Base-by-base conservation (phyloP, 192 early-diverging fungal species). In the Allomyces javanicus region DNA sequence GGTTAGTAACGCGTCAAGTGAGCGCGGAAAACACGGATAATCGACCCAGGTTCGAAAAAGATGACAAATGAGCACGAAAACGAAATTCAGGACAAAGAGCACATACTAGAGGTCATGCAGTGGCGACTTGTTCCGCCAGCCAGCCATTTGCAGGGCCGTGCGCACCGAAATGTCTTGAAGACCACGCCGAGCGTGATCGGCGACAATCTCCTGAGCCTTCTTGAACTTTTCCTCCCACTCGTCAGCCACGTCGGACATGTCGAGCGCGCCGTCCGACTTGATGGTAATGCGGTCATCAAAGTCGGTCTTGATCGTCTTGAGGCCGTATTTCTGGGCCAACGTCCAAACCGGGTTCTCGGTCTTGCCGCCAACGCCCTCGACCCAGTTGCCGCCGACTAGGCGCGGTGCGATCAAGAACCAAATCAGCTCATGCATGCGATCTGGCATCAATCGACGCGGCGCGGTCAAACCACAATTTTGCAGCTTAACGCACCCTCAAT, bases 311-410 rank as follows among this genome's bases (percentile, higher is more conserved):
- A 55, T 64, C 0, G 70, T 67, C 25, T 70, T 74, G 24, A 76
- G 43, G 7, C 73, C 75, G 63, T 72, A 62, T 24, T 67, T 24
- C 9, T 64, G 5, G 21, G 75, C 73, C 26, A 76, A 63, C 25
- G 61, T 62, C 19, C 71, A 68, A n/a, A 76, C 69, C n/a, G 72
- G 75, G 65, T 76, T 76, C 21, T 68, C 45, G 19, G 68, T 73
- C 45, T 74, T 65, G 12, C 75, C 75, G 62, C 74, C 71, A 26
- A 76, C 72, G 70, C 74, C n/a, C 27, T 23, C 6, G 21, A 63
- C 22, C 58, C n/a, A 55, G 21, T 22, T 43, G 62, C 10, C 45
- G n/a, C 22, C n/a, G 9, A 1, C 62, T 67, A 11, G 9, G 10
- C 33, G 22, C 10, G 44, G 3, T 27, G 33, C 0, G 21, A 61